These are phyloP conservation scores for Pseudomonodictys pantanalensis DNA, from an alignment of 495 filamentous ascomycete species.

Conservation along the genomic window DNA sequence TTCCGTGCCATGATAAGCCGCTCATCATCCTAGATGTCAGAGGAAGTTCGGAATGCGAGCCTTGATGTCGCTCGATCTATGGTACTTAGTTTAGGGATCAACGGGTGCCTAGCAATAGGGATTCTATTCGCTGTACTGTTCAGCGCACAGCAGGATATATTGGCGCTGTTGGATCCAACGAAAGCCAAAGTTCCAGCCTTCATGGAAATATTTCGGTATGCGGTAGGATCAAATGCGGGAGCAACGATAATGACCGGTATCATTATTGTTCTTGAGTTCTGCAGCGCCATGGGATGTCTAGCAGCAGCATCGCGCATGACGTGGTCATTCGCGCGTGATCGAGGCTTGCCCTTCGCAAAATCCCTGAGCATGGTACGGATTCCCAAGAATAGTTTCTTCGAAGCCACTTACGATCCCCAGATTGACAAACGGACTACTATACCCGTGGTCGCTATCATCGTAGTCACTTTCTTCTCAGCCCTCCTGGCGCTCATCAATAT, in stretches of 20 bases:
- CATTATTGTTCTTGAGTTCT: conserved; percentile 49
- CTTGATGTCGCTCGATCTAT: conserved; percentile 33
- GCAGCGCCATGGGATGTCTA: conserved; percentile 47
- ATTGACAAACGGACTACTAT: conserved; percentile 19
- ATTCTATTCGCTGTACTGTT: conserved; percentile 24
- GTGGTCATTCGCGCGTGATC: conserved; percentile 58
- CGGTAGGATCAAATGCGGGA: conserved; percentile 46
- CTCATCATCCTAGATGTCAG: conserved; percentile 30
- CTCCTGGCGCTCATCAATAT: conserved; percentile 15
- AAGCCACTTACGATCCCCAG: background rate
- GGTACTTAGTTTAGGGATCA: conserved; percentile 33
- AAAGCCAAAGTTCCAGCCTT: conserved; percentile 49
- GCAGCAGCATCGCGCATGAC: conserved; percentile 58
- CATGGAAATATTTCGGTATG: conserved; percentile 53
- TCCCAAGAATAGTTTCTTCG: background rate
- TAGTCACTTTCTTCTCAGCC: conserved; percentile 9
- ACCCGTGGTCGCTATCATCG: conserved; percentile 11
- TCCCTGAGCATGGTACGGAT: conserved; percentile 49
- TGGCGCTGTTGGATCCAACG: conserved; percentile 14
- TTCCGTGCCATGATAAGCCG: background rate
- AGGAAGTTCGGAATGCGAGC: conserved; percentile 35
- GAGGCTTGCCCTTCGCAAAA: conserved; percentile 53
- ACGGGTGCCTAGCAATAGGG: conserved; percentile 33
- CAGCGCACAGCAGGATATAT: conserved; percentile 45
- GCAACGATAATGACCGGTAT: conserved; percentile 52